These are phyloP conservation scores for Rutstroemia sp. DNA, from an alignment of 2,329 filamentous ascomycete genomes.

Conservation along the genomic window DNA sequence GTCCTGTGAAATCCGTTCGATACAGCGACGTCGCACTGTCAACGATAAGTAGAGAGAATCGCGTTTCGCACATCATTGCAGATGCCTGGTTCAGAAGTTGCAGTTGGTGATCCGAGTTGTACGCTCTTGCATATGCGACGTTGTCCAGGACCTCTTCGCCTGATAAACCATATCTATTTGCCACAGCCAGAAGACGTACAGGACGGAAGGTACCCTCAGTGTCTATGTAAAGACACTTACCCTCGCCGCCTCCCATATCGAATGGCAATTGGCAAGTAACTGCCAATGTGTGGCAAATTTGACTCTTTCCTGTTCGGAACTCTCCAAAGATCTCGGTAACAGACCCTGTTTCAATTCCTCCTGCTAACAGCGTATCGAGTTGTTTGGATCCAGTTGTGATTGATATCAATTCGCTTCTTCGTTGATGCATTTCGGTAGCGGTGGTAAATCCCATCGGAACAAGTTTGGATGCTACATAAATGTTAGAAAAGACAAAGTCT, in stretches of 20 bases:
- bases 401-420: constrained; percentile 92
- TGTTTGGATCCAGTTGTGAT: constrained; percentile 98
- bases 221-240: constrained; percentile 97
- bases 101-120: constrained; percentile 97
- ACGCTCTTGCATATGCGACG: constrained; percentile 93
- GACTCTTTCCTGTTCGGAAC: constrained; percentile 95
- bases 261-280: constrained; percentile 97
- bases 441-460: constrained; percentile 99
- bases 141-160: constrained; percentile 98
- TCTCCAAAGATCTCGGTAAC: constrained; percentile 98
- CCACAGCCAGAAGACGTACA: constrained; percentile 82
- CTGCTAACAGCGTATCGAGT: constrained; percentile 87
- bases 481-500: background rate
- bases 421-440: constrained; percentile 96
- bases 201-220: constrained; percentile 97
- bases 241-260: constrained; percentile 97
- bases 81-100: constrained; percentile 91
- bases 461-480: constrained; percentile 70
- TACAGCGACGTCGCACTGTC: constrained; percentile 95
- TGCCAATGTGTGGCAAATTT: constrained; percentile 96
- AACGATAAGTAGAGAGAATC: constrained; percentile 91
- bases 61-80: constrained; percentile 98
- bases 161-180: constrained; percentile 87
- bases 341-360: constrained; percentile 92
- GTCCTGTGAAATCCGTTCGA: constrained; percentile 92